A percentile compares a stretch with the other conserved stretches of the same genome.
These are phyloP conservation scores for Pleodorina starrii DNA, from an alignment of 139 green algal genomes.

Conservation along the genomic window DNA sequence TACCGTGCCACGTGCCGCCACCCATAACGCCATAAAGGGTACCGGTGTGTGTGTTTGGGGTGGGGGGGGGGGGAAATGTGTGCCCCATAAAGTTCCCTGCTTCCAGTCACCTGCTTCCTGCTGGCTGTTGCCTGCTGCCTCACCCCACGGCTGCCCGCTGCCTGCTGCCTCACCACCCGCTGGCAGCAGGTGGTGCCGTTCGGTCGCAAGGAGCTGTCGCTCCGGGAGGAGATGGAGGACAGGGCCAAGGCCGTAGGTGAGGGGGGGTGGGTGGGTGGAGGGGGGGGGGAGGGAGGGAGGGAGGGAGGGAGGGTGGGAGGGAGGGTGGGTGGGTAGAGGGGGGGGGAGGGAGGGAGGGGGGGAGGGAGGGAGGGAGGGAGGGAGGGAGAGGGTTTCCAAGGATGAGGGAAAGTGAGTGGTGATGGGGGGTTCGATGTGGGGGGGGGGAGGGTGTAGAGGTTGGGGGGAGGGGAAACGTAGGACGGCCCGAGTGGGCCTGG, in stretches of 20 bases:
- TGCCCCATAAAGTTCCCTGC: too few species aligned
- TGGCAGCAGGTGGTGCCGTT: neutral
- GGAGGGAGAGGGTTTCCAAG: neutral
- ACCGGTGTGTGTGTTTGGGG: too few species aligned
- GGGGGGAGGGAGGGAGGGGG: neutral
- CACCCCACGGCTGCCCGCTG: too few species aligned
- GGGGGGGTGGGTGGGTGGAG: neutral
- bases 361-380: neutral
- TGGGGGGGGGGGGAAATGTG: too few species aligned
- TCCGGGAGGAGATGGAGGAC: neutral
- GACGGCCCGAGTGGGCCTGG: too few species aligned
- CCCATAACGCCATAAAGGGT: too few species aligned
- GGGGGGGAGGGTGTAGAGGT: neutral
- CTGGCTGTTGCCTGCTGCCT: too few species aligned
- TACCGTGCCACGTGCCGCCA: too few species aligned
- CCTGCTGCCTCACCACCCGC: too few species aligned
- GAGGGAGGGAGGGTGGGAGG: neutral
- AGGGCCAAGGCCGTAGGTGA: neutral
- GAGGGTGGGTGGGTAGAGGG: neutral
- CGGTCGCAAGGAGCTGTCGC: neutral
- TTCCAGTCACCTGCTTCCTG: too few species aligned
- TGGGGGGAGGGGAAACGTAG: too few species aligned
- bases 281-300: too few species aligned
- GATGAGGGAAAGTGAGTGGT: neutral
- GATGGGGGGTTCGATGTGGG: neutral